phyloP scores from a whole-genome alignment of 2,329 filamentous ascomycete species.

The Tetracladium maxilliforme region DNA sequence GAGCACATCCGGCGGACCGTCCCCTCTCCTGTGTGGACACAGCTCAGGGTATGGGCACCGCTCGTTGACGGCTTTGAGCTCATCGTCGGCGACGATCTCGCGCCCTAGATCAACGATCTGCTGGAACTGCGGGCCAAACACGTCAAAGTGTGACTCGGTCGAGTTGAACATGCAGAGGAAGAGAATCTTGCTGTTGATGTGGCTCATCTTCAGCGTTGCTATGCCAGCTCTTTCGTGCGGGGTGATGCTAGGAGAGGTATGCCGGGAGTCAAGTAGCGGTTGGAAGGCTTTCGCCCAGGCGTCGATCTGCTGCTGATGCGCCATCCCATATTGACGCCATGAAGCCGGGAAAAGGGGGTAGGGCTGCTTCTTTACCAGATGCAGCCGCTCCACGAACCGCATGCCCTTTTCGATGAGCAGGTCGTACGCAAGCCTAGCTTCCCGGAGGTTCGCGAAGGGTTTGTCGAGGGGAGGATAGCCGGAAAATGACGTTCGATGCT shows the following conservation, averaged over 20 bases:
- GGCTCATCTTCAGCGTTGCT: slow-evolving; percentile 46
- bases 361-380: slow-evolving; percentile 24
- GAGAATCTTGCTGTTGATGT: slow-evolving; percentile 40
- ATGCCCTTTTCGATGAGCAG: slow-evolving; percentile 38
- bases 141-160: slow-evolving; percentile 42
- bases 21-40: slow-evolving; percentile 25
- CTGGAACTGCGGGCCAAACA: slow-evolving; percentile 33
- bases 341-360: slow-evolving; percentile 27
- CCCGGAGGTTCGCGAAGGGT: slow-evolving; percentile 30
- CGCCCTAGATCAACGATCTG: slow-evolving; percentile 39
- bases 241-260: slow-evolving; percentile 27
- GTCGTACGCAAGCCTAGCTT: slow-evolving; percentile 42
- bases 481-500: slow-evolving; percentile 19
- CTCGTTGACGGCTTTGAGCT: slow-evolving; percentile 30
- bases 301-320: slow-evolving; percentile 31
- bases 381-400: slow-evolving; percentile 41
- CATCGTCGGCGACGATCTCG: slow-evolving; percentile 45
- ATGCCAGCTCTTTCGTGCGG: slow-evolving; percentile 44
- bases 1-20: slow-evolving; percentile 20
- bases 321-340: slow-evolving; percentile 14
- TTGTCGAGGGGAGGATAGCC: slow-evolving; percentile 9
- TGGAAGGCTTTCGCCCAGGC: slow-evolving; percentile 42
- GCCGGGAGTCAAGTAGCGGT: slow-evolving; percentile 32
- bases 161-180: slow-evolving; percentile 46
- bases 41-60: slow-evolving; percentile 26